These are phyloP conservation scores for Fusarium tuaranense DNA, from an alignment of 2,329 filamentous ascomycete species.

Conservation along the genomic window DNA sequence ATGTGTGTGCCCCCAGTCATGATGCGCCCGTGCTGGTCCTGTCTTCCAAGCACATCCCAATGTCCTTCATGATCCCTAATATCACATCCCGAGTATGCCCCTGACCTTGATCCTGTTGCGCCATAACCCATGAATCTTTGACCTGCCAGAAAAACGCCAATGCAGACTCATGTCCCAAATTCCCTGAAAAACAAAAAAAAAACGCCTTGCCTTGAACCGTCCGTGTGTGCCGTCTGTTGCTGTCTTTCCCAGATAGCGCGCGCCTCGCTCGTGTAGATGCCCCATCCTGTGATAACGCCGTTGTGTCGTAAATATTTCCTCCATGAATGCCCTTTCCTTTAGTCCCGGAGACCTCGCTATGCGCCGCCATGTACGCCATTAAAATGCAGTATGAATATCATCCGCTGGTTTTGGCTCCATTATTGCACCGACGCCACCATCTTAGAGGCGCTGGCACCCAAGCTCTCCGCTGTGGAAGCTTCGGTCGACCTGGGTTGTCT, in stretches of 20 bases:
- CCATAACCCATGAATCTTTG: slow-evolving; percentile 15
- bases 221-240: slow-evolving; percentile 4
- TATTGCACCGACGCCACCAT: slow-evolving; percentile 9
- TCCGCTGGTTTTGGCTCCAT: neutral
- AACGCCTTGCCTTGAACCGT: slow-evolving; percentile 33
- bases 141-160: slow-evolving; percentile 10
- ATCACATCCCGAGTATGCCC: slow-evolving; percentile 9
- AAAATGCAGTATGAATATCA: neutral
- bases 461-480: slow-evolving; percentile 3
- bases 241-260: slow-evolving; percentile 22
- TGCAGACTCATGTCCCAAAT: neutral
- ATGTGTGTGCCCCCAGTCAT: slow-evolving; percentile 5
- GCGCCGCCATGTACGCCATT: slow-evolving; percentile 12
- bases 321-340: slow-evolving; percentile 5
- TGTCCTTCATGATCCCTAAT: slow-evolving; percentile 3
- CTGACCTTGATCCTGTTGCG: slow-evolving; percentile 18
- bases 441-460: slow-evolving; percentile 9
- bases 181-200: slow-evolving; percentile 5
- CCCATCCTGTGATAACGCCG: slow-evolving; percentile 35
- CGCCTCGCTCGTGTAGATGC: slow-evolving; percentile 39
- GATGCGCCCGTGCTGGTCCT: slow-evolving; percentile 33
- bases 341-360: slow-evolving; percentile 12
- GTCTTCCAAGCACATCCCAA: slow-evolving; percentile 31
- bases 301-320: slow-evolving; percentile 15
- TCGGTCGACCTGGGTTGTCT: slow-evolving; percentile 19